Conservation (phyloP, 2,329 filamentous ascomycete genomes). For the Venturia effusa region DNA sequence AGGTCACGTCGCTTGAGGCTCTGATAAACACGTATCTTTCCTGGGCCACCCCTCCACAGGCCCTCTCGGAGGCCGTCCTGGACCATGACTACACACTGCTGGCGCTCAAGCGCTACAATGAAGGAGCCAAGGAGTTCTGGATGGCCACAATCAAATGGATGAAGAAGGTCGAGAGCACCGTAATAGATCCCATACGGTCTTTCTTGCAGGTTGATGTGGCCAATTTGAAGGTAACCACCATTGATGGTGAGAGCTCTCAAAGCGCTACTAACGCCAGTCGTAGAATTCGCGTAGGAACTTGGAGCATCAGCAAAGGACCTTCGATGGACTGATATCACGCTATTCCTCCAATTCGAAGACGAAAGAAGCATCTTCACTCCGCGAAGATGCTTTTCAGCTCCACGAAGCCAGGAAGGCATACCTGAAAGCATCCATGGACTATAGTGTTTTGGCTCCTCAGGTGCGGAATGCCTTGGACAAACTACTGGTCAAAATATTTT, state of each 20-base stretch:
- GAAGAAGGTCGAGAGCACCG: conserved; percentile 64
- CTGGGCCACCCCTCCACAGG: conserved; percentile 61
- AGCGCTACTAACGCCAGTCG: conserved; percentile 10
- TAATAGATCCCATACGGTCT: conserved; percentile 69
- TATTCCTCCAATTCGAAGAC: conserved; percentile 81
- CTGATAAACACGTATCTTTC: conserved; percentile 67
- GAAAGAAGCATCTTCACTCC: conserved; percentile 81
- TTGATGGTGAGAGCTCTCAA: background rate
- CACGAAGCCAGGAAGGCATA: conserved; percentile 89
- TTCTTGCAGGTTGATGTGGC: conserved; percentile 74
- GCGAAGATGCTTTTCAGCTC: conserved; percentile 91
- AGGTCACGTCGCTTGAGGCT: conserved; percentile 66
- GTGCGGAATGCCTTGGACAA: conserved; percentile 75
- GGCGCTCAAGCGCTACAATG: conserved; percentile 72
- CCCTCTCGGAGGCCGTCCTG: conserved; percentile 71
- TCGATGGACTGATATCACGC: conserved; percentile 69
- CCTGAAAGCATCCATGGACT: conserved; percentile 86
- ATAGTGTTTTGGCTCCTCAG: conserved; percentile 78
- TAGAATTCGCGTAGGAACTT: conserved; percentile 60
- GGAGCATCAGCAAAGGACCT: conserved; percentile 71
- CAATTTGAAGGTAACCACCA: conserved; percentile 53
- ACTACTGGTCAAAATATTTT: conserved; percentile 72
- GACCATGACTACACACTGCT: conserved; percentile 93
- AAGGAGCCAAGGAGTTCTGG: conserved; percentile 85
- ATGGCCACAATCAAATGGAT: conserved; percentile 60